A percentile compares a stretch with the other conserved stretches of the same genome.
These are phyloP conservation scores for Collybia sp. DNA, from an alignment of 768 basidiomycete genomes.

Conservation along the genomic window DNA sequence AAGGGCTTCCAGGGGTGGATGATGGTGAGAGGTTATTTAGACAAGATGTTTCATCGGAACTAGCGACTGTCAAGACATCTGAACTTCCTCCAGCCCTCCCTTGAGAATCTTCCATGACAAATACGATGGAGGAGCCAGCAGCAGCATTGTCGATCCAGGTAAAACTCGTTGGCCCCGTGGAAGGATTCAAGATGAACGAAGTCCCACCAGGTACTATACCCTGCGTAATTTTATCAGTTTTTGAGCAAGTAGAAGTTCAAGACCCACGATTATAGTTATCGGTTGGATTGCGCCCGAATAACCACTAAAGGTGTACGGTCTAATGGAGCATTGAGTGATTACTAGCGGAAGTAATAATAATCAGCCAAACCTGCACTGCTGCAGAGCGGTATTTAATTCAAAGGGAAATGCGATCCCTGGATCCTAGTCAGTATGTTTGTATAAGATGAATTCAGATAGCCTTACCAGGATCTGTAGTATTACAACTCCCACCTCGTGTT, in stretches of 20 bases:
- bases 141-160: constrained; percentile 56
- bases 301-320: constrained; percentile 41
- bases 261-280: constrained; percentile 46
- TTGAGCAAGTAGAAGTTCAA: neutral
- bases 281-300: constrained; percentile 47
- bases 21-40: constrained; percentile 49
- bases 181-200: constrained; percentile 38
- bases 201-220: constrained; percentile 63
- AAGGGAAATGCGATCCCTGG: constrained; percentile 41
- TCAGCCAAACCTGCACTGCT: constrained; percentile 55
- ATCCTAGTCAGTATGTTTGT: constrained; percentile 1
- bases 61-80: constrained; percentile 42
- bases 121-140: constrained; percentile 54
- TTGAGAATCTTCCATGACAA: constrained; percentile 46
- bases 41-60: constrained; percentile 46
- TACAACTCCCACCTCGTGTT: constrained; percentile 46
- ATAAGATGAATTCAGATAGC: constrained; percentile 3
- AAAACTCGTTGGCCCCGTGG: constrained; percentile 31
- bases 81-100: constrained; percentile 57
- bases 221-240: constrained; percentile 19
- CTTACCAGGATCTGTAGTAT: constrained; percentile 38
- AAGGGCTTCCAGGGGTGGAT: constrained; percentile 28
- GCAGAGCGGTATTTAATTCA: constrained; percentile 44
- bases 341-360: neutral
- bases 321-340: constrained; percentile 13